Evolutionary conservation across 1,284 basidiomycete genomes (phyloP).

Genomic region (Pseudozyma tsukubaensis): DNA sequence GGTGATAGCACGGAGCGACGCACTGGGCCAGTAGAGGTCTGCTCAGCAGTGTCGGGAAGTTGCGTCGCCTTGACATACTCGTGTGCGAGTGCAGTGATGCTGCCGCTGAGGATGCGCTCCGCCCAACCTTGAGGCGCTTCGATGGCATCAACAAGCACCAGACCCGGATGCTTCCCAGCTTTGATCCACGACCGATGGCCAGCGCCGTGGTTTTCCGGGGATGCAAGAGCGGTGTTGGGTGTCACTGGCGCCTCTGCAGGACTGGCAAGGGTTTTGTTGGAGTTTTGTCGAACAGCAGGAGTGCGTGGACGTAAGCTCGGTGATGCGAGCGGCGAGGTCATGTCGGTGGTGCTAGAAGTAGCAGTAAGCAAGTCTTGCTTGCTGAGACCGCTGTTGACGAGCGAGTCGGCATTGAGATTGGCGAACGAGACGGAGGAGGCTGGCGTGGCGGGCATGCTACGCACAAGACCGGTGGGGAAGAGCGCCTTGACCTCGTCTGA

Average conservation of each 20-base stretch:
- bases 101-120: slow-evolving; percentile 56
- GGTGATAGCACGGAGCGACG: slow-evolving; percentile 22
- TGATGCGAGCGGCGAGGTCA: slow-evolving; percentile 33
- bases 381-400: slow-evolving; percentile 53
- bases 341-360: slow-evolving; percentile 48
- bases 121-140: slow-evolving; percentile 52
- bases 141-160: slow-evolving; percentile 38
- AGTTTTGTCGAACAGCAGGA: slow-evolving; percentile 22
- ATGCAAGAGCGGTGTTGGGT: slow-evolving; percentile 1
- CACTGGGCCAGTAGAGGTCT: not conserved
- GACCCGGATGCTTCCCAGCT: slow-evolving; percentile 51
- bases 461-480: slow-evolving; percentile 49
- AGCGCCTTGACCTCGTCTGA: slow-evolving; percentile 62
- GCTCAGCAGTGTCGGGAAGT: slow-evolving; percentile 14
- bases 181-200: slow-evolving; percentile 45
- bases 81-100: slow-evolving; percentile 57
- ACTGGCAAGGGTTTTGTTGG: slow-evolving; percentile 10
- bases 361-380: slow-evolving; percentile 55
- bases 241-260: slow-evolving; percentile 10
- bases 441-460: slow-evolving; percentile 20
- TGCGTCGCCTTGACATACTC: slow-evolving; percentile 65
- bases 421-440: slow-evolving; percentile 15
- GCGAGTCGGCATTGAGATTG: slow-evolving; percentile 42
- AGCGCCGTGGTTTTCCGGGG: not conserved
- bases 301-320: slow-evolving; percentile 24